A percentile compares a stretch with the other conserved stretches of the same genome.
phyloP scores from a whole-genome alignment of 441 rosid genomes.

The Euphorbia schlechtendalii region DNA sequence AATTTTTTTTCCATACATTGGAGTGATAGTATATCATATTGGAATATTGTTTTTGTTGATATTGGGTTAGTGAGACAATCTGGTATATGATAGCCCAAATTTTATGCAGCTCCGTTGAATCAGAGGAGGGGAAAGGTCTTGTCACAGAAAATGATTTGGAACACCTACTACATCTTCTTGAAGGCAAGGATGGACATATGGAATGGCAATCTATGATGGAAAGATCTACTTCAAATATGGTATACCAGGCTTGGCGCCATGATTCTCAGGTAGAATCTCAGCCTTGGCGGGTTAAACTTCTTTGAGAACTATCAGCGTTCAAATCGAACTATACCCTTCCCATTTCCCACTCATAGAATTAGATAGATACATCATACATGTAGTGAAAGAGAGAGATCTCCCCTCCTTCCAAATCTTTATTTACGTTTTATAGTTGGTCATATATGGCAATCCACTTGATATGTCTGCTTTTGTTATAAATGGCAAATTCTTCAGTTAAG shows the following conservation, averaged over 20 bases:
- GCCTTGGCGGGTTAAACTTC: not conserved
- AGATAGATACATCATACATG: not conserved
- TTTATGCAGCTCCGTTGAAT: conserved; percentile 25
- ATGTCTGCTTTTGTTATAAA: not conserved
- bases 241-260: conserved; percentile 82
- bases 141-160: conserved; percentile 72
- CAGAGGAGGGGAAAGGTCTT: conserved; percentile 35
- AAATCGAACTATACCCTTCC: not conserved
- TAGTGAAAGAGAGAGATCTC: not conserved
- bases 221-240: conserved; percentile 64
- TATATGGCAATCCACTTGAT: not conserved
- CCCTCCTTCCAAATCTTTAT: not conserved
- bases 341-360: not conserved
- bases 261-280: conserved; percentile 62
- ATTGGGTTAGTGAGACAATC: conserved; percentile 10
- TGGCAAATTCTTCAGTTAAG: not conserved
- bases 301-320: not conserved
- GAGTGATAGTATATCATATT: not conserved
- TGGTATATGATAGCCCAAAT: conserved; percentile 8
- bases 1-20: not conserved
- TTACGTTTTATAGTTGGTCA: not conserved
- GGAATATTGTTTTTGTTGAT: not conserved
- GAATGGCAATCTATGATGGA: conserved; percentile 94
- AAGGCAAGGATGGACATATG: conserved; percentile 52
- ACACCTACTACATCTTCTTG: conserved; percentile 65